Percentiles rank a stretch among this genome's conserved stretches.
These are phyloP conservation scores for Colletotrichum noveboracense DNA, from an alignment of 2,329 filamentous ascomycete genomes.

Conservation along the genomic window DNA sequence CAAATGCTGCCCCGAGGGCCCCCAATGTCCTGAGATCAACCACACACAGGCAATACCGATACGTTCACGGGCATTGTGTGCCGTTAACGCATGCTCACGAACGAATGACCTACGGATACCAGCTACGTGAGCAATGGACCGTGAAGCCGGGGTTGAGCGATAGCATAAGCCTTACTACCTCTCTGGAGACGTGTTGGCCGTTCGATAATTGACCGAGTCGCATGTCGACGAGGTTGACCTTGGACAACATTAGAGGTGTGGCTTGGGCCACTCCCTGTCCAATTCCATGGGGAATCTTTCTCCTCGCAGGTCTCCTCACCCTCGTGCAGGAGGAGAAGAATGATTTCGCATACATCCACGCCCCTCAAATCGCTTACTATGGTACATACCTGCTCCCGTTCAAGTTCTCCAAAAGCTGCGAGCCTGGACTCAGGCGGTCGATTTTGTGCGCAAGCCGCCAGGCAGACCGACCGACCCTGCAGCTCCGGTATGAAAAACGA, in stretches of 20 bases:
- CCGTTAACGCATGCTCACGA: neutral
- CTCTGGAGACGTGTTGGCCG: neutral
- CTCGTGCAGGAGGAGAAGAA: neutral
- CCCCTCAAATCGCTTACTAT: neutral
- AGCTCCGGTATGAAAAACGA: neutral
- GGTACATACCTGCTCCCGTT: neutral
- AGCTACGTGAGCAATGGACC: neutral
- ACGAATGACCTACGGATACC: neutral
- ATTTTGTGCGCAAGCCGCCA: neutral
- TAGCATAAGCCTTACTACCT: neutral
- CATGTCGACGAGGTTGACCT: neutral
- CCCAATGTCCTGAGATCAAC: neutral
- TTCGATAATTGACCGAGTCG: neutral
- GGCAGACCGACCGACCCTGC: neutral
- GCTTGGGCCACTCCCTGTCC: neutral
- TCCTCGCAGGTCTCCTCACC: neutral
- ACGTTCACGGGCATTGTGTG: neutral
- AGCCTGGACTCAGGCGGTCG: neutral
- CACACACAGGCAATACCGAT: neutral
- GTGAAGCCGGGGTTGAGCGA: neutral
- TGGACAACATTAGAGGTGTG: neutral
- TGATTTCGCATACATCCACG: neutral
- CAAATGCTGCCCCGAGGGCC: neutral
- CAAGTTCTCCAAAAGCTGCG: neutral
- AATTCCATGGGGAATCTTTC: neutral